Evolutionary conservation across 2,329 filamentous ascomycete species (phyloP), one percentile per base, ranked within the genome.

Genomic region (Venturiaceae sp.): DNA sequence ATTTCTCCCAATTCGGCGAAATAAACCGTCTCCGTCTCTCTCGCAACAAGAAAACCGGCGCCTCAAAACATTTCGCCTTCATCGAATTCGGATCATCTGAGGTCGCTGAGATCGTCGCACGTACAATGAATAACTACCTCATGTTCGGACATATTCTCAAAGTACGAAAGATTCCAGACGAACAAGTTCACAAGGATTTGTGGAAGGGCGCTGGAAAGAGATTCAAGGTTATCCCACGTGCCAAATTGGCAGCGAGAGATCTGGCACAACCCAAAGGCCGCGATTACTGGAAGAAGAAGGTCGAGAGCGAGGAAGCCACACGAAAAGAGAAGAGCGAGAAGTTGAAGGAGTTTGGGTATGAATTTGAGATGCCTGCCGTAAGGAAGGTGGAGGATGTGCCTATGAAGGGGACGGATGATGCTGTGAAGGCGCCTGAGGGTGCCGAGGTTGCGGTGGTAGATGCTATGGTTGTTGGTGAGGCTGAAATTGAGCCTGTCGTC

Each of bases 101-200:
- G 59, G 88, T 91, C n/a, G 92, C 94, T 39, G 87, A 90, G 66
- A 91, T 97, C 65, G 92, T 95, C 32, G 87, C 90, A 54, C 89
- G 91, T 75, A 96, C 94, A 23, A 99, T 99, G 94, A 84, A 96
- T 79, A 95, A 92, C 75, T 99, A 99, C 74, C 83, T 97, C 39
- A 81, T 99, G 68, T 97, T 96, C 71, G 90, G 90, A 5, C 92
- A 96, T 71, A 88, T 97, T 62, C 79, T 99, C 65, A 92, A 95
- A 74, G 92, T 92, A 74, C 88, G 90, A 69, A 77, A 85, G 26
- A 82, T 96, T 3, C 83, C 89, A 3, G 77, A 83, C 59, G 89
- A 88, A 61, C 85, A 92, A 68, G 77, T 96, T 46, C 90, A 95
- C 70, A 80, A 85, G 26, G 81, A 90, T 62, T 77, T 96, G 57